Evolutionary conservation across 169 alveolate species (phyloP).

Genomic region (Cryptosporidium parvum): DNA sequence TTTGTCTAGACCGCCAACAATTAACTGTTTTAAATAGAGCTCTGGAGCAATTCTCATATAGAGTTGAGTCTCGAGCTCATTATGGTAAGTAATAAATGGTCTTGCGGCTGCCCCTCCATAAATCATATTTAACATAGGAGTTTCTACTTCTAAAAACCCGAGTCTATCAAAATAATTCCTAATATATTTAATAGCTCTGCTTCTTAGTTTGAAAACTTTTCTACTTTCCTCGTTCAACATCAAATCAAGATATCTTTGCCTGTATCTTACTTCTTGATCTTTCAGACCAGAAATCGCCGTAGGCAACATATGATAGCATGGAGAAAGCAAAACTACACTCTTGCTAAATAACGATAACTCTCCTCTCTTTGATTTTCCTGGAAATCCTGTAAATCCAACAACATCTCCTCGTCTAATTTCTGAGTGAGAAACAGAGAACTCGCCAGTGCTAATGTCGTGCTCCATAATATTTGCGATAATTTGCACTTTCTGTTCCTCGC

Average conservation of each 20-base stretch:
- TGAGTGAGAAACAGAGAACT: conserved; percentile 81
- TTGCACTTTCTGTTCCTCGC: conserved; percentile 90
- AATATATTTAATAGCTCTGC: conserved; percentile 85
- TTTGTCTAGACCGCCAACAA: conserved; percentile 97
- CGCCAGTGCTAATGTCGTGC: conserved; percentile 83
- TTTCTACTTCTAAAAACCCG: conserved; percentile 98
- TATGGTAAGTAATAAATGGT: conserved; percentile 98
- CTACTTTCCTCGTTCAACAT: conserved; percentile 91
- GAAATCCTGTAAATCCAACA: conserved; percentile 90
- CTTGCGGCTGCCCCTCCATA: conserved; percentile 98
- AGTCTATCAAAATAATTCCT: conserved; percentile 88
- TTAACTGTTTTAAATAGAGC: conserved; percentile 95
- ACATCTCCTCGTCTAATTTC: conserved; percentile 91
- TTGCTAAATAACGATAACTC: conserved; percentile 94
- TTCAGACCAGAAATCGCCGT: conserved; percentile 92
- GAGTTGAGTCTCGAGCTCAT: conserved; percentile 95
- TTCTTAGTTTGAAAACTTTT: conserved; percentile 88
- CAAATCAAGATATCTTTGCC: conserved; percentile 97
- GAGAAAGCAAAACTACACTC: conserved; percentile 89
- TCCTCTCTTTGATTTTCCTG: conserved; percentile 95
- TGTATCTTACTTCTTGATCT: conserved; percentile 93
- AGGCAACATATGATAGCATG: conserved; percentile 98
- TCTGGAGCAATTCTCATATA: conserved; percentile 99
- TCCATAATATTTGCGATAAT: conserved; percentile 86
- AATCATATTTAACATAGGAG: conserved; percentile 98